Evolutionary conservation across 352 stramenopile species (phyloP).

Genomic region (Pythium grandisporangium): DNA sequence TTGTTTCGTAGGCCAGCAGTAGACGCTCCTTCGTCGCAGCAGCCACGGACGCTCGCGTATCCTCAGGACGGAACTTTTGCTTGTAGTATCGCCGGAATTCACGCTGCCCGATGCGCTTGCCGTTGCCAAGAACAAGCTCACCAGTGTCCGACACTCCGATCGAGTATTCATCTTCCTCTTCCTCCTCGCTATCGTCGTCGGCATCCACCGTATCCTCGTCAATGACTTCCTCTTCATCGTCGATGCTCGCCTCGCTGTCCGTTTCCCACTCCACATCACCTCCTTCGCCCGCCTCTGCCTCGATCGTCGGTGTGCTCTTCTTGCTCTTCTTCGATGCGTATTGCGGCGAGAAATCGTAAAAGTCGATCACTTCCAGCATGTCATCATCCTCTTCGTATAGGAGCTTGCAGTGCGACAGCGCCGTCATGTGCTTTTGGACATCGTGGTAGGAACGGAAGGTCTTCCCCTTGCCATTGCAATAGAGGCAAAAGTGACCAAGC

Average conservation of each 20-base stretch:
- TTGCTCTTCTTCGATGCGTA: conserved; percentile 37
- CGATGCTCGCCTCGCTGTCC: conserved; percentile 69
- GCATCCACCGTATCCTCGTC: conserved; percentile 37
- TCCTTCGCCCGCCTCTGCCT: conserved; percentile 24
- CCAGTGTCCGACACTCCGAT: conserved; percentile 84
- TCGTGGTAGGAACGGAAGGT: conserved; percentile 85
- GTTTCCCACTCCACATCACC: conserved; percentile 76
- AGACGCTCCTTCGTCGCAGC: conserved; percentile 73
- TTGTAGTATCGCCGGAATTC: conserved; percentile 88
- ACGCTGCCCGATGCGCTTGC: conserved; percentile 79
- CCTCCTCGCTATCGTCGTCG: conserved; percentile 35
- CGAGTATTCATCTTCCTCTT: conserved; percentile 32
- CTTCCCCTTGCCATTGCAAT: conserved; percentile 90
- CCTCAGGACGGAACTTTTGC: conserved; percentile 78
- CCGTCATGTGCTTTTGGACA: conserved; percentile 94
- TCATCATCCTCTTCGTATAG: conserved; percentile 87
- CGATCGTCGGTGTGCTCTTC: conserved; percentile 17
- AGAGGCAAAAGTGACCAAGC: conserved; percentile 91
- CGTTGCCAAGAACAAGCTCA: conserved; percentile 81
- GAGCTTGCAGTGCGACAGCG: conserved; percentile 87
- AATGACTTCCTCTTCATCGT: conserved; percentile 66
- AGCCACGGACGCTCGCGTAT: conserved; percentile 63
- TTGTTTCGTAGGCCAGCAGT: conserved; percentile 63
- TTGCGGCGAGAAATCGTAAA: conserved; percentile 88
- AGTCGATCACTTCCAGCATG: conserved; percentile 83